These are phyloP conservation scores for Pyrus hybrid DNA, from an alignment of 331 rosid species.

Conservation along the genomic window DNA sequence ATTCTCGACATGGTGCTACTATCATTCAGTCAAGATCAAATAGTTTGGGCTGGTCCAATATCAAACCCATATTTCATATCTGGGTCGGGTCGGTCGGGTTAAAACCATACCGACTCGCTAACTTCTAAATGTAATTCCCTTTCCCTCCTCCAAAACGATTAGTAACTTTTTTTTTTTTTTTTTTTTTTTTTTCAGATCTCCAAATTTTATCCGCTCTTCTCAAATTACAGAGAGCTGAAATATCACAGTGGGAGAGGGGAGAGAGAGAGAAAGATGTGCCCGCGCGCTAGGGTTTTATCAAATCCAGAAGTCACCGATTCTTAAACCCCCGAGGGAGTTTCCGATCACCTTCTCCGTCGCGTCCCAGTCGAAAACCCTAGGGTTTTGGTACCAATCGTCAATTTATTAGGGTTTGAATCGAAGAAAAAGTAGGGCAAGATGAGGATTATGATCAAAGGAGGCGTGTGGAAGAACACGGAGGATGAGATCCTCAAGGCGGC, in stretches of 20 bases:
- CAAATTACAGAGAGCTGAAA: not conserved
- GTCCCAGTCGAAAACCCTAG: not conserved
- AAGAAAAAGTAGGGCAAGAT: slow-evolving; percentile 35
- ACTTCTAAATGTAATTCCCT: not conserved
- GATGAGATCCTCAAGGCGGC: slow-evolving; percentile 97
- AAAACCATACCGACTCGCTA: not conserved
- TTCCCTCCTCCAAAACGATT: not conserved
- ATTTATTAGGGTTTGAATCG: not conserved
- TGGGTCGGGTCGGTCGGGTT: not conserved
- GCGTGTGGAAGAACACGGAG: slow-evolving; percentile 97
- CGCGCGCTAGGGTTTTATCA: slow-evolving; percentile 14
- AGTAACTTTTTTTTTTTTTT: too few species aligned
- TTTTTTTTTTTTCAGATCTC: too few species aligned
- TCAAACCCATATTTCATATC: not conserved
- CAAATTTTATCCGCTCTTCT: not conserved
- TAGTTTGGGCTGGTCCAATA: not conserved
- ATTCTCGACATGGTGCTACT: too few species aligned
- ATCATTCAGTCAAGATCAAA: too few species aligned
- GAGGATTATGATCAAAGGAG: slow-evolving; percentile 99
- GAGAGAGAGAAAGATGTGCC: not conserved
- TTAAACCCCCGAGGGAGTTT: not conserved
- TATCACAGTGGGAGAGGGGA: not conserved
- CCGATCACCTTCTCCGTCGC: not conserved
- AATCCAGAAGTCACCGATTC: not conserved
- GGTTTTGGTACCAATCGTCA: not conserved